These are phyloP conservation scores for Solanum sitiens DNA, from an alignment of 257 asterid genomes.

Conservation along the genomic window DNA sequence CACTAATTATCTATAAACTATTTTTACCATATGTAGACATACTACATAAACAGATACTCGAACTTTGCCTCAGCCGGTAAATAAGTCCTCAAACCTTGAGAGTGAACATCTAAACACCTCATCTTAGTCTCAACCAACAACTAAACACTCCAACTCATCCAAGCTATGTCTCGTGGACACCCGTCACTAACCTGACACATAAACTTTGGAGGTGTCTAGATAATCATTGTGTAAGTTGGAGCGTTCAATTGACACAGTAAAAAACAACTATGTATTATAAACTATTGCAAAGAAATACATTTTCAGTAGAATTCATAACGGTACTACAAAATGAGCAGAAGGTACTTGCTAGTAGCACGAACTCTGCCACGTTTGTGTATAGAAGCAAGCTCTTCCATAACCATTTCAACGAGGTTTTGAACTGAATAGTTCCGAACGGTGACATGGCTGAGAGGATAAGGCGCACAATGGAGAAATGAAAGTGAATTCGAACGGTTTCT, in stretches of 20 bases:
- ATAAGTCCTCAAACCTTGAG: neutral
- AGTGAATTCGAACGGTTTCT: neutral
- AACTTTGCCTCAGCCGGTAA: neutral
- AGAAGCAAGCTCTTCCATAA: conserved; percentile 44
- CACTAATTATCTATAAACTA: neutral
- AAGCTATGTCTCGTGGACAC: neutral
- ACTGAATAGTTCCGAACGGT: conserved; percentile 45
- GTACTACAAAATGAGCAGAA: neutral
- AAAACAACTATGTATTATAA: neutral
- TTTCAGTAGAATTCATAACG: neutral
- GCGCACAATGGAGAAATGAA: conserved; percentile 18
- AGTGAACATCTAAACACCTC: neutral
- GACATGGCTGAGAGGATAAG: conserved; percentile 13
- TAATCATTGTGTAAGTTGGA: neutral
- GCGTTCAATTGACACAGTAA: neutral
- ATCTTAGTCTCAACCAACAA: neutral
- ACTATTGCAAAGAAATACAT: neutral
- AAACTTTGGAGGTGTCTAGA: neutral
- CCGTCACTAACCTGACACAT: neutral
- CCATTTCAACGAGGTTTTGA: conserved; percentile 44
- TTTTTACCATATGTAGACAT: neutral
- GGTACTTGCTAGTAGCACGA: conserved; percentile 60
- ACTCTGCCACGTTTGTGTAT: conserved; percentile 34
- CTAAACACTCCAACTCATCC: neutral
- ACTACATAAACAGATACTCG: neutral